Conservation (phyloP, 179 eudicot genomes). For the Vitellaria paradoxa region DNA sequence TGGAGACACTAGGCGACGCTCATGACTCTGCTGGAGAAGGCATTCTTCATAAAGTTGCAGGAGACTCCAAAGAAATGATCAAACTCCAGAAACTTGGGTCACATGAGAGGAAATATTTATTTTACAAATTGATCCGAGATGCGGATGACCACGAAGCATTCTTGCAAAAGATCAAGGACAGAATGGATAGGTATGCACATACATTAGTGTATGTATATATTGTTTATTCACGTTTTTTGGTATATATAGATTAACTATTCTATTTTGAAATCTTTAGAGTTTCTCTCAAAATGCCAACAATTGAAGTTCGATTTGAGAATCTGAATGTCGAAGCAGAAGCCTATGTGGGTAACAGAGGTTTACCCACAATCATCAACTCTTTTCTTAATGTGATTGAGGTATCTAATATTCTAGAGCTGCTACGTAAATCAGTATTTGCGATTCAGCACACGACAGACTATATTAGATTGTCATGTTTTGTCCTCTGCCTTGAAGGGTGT, state of each 20-base stretch:
- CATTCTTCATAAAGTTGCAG: background rate
- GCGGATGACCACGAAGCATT: background rate
- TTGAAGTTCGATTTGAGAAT: conserved; percentile 27
- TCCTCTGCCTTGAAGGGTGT: conserved; percentile 21
- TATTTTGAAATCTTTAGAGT: background rate
- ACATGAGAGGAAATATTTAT: background rate
- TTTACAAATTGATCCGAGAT: background rate
- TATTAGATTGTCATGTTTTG: background rate
- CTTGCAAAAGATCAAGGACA: background rate
- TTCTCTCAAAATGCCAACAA: conserved; percentile 2
- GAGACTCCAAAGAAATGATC: background rate
- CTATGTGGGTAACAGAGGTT: conserved; percentile 31
- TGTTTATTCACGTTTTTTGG: background rate
- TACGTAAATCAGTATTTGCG: background rate
- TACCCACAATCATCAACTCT: conserved; percentile 33
- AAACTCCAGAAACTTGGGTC: background rate
- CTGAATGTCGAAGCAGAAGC: conserved; percentile 10
- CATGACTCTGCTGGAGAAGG: too few species aligned
- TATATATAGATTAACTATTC: background rate
- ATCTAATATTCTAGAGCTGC: background rate
- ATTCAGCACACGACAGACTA: background rate
- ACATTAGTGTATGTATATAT: background rate
- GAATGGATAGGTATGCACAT: background rate
- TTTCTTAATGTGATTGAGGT: conserved; percentile 28
- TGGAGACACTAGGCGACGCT: too few species aligned